Evolutionary conservation across 352 stramenopile species (phyloP).

Genomic region (Aphanomyces stellatus): DNA sequence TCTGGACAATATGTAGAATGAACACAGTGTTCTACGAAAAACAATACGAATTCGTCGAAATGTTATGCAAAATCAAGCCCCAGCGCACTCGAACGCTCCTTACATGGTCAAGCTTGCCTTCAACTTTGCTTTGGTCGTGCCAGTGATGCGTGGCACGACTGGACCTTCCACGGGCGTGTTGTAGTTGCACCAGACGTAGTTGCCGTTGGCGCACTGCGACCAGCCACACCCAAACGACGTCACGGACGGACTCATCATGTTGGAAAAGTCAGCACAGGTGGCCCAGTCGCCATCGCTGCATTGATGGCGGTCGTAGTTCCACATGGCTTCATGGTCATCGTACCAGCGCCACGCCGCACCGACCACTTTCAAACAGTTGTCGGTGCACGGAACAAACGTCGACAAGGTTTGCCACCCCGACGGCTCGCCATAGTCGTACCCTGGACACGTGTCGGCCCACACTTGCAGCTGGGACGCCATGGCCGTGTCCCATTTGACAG

Average conservation of each 20-base stretch:
- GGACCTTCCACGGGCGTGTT: background rate
- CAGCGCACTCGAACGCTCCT: no score
- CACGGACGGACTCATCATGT: background rate
- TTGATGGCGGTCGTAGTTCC: background rate
- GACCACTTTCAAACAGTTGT: background rate
- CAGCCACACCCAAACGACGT: background rate
- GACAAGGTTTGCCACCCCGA: background rate
- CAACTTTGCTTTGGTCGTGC: background rate
- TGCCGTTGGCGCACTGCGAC: background rate
- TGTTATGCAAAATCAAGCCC: no score
- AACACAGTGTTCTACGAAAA: no score
- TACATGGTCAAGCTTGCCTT: background rate
- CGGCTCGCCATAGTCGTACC: background rate
- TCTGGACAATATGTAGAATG: no score
- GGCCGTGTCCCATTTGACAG: background rate
- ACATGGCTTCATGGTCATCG: background rate
- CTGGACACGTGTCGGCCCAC: background rate
- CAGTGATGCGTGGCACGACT: background rate
- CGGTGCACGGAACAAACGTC: background rate
- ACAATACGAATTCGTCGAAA: no score
- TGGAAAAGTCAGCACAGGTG: background rate
- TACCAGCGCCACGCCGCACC: background rate
- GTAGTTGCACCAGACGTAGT: constrained; percentile 7
- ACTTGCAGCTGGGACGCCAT: background rate
- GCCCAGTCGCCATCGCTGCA: background rate